phyloP scores from a whole-genome alignment of 306 rosid genomes.

The Bauhinia variegata region DNA sequence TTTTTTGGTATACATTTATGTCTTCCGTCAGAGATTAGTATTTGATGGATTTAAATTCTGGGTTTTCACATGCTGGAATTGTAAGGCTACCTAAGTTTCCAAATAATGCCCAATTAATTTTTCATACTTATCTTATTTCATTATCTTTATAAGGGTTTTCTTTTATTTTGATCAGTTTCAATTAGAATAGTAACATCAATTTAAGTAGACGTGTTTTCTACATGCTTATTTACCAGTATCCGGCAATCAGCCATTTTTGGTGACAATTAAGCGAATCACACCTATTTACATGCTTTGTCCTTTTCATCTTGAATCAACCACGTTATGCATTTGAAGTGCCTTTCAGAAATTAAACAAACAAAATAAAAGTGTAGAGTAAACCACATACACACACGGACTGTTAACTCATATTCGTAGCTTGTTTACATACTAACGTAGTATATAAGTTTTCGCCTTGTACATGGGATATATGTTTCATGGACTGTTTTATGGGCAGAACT shows the following conservation, averaged over 20 bases:
- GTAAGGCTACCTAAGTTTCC: neutral
- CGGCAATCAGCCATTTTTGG: neutral
- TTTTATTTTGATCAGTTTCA: neutral
- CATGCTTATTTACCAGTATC: neutral
- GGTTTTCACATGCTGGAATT: conserved; percentile 7
- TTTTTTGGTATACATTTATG: neutral
- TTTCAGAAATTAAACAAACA: too few relatives aligned
- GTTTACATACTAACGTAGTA: conserved; percentile 16
- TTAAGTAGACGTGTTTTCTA: neutral
- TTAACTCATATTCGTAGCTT: conserved; percentile 3
- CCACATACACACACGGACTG: neutral
- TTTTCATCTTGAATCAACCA: conserved; percentile 27
- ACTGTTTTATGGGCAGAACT: conserved; percentile 1
- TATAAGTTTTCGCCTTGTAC: conserved; percentile 11
- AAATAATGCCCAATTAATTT: neutral
- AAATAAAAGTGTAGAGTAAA: too few relatives aligned
- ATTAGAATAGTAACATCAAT: neutral
- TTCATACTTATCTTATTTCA: conserved; percentile 18
- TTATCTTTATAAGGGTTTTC: neutral
- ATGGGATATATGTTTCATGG: conserved; percentile 20
- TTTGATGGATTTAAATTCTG: neutral
- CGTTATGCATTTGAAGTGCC: neutral
- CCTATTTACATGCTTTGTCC: conserved; percentile 1
- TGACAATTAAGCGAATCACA: neutral
- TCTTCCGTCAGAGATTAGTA: neutral